phyloP scores from a whole-genome alignment of 805 yeast species.

The Cyberlindnera americana region DNA sequence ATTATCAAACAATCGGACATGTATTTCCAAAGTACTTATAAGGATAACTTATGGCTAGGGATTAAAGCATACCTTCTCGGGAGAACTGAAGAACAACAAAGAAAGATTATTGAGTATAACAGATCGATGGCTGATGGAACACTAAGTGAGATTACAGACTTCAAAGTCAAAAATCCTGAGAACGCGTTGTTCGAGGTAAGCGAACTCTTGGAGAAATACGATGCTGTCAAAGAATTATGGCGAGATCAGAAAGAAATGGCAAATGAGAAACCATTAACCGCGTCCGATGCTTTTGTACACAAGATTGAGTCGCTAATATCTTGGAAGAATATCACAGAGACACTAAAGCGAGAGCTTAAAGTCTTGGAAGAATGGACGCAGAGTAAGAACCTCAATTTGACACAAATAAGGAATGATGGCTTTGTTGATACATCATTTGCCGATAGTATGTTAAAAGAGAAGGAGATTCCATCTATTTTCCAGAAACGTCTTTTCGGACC shows the following conservation, averaged over 20 bases:
- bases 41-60: constrained; percentile 83
- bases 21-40: constrained; percentile 50
- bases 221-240: constrained; percentile 73
- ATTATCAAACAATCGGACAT: constrained; percentile 53
- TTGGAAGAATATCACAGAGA: constrained; percentile 75
- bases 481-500: constrained; percentile 63
- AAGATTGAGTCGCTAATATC: constrained; percentile 76
- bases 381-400: constrained; percentile 69
- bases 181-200: constrained; percentile 50
- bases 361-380: constrained; percentile 80
- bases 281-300: constrained; percentile 56
- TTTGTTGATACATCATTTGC: constrained; percentile 71
- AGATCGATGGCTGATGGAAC: constrained; percentile 71
- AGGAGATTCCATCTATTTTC: constrained; percentile 69
- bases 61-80: constrained; percentile 79
- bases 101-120: constrained; percentile 60
- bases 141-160: constrained; percentile 63
- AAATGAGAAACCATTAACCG: constrained; percentile 69
- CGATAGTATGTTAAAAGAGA: constrained; percentile 77
- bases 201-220: constrained; percentile 55
- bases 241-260: constrained; percentile 74
- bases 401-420: constrained; percentile 33
- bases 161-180: constrained; percentile 49
- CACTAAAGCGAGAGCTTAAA: constrained; percentile 58
- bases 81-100: constrained; percentile 76